Conservation (phyloP, 805 yeast genomes). For the Candida anglica region DNA sequence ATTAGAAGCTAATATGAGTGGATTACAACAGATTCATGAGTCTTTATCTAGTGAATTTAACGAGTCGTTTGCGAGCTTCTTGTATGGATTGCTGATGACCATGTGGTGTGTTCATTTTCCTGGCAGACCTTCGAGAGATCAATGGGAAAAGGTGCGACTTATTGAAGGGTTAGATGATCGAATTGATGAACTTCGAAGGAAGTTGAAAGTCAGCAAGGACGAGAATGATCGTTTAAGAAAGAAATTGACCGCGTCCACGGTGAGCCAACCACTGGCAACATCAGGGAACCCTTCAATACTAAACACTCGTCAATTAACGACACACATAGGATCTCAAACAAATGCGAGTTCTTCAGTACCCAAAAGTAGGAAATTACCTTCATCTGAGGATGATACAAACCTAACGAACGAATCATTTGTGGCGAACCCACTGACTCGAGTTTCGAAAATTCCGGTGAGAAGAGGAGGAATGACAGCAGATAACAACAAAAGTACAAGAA, state of each 20-base stretch:
- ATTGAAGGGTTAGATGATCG: constrained; percentile 17
- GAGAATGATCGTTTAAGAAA: constrained; percentile 21
- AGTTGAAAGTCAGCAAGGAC: constrained; percentile 14
- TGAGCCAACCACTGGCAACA: too few relatives aligned
- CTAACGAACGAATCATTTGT: constrained; percentile 25
- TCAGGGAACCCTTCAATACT: constrained; percentile 1
- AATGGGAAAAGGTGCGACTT: constrained; percentile 26
- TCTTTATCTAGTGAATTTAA: constrained; percentile 58
- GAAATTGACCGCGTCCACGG: too few relatives aligned
- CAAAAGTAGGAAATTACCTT: too few relatives aligned
- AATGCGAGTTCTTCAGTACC: too few relatives aligned
- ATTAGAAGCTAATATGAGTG: constrained; percentile 55
- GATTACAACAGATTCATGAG: constrained; percentile 56
- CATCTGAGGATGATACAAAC: too few relatives aligned
- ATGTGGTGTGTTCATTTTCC: constrained; percentile 85
- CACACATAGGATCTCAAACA: too few relatives aligned
- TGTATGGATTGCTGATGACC: constrained; percentile 78
- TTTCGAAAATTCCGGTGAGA: constrained; percentile 16
- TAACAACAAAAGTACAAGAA: too few relatives aligned
- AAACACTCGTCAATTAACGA: constrained; percentile 12
- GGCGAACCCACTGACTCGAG: constrained; percentile 14
- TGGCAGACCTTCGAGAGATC: constrained; percentile 31
- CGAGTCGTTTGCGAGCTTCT: constrained; percentile 71
- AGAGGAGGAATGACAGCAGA: constrained; percentile 2
- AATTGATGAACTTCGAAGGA: constrained; percentile 16